phyloP scores from a whole-genome alignment of 441 rosid species.

The Gossypium davidsonii region DNA sequence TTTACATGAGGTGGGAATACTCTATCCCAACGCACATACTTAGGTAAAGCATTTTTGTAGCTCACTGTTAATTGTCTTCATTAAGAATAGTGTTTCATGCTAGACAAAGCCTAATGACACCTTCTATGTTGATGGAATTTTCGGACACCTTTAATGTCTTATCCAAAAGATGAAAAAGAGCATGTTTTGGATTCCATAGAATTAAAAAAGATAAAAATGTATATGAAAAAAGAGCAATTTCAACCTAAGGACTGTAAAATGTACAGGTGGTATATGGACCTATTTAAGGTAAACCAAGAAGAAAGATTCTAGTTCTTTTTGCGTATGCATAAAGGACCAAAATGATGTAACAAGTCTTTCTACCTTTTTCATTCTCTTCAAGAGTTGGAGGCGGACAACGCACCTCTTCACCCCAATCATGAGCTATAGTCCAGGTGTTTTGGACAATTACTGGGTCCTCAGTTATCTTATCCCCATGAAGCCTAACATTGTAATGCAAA shows the following conservation, averaged over 20 bases:
- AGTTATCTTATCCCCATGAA: slow-evolving; percentile 85
- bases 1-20: neutral
- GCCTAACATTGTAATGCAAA: slow-evolving; percentile 91
- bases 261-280: neutral
- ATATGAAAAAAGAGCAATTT: neutral
- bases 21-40: neutral
- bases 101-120: neutral
- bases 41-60: neutral
- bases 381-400: slow-evolving; percentile 82
- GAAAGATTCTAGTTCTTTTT: neutral
- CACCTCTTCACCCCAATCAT: slow-evolving; percentile 94
- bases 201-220: too few species aligned
- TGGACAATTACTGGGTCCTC: slow-evolving; percentile 96
- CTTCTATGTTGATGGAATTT: neutral
- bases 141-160: neutral
- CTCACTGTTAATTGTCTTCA: neutral
- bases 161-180: neutral
- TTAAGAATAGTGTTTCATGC: neutral
- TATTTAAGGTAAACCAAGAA: neutral
- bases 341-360: neutral
- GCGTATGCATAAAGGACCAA: neutral
- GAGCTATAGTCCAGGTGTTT: slow-evolving; percentile 87
- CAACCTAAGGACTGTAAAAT: neutral
- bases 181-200: neutral
- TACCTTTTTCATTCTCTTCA: slow-evolving; percentile 72